Conservation (phyloP, 2,329 filamentous ascomycete species). For the Myriosclerotinia scirpicola region DNA sequence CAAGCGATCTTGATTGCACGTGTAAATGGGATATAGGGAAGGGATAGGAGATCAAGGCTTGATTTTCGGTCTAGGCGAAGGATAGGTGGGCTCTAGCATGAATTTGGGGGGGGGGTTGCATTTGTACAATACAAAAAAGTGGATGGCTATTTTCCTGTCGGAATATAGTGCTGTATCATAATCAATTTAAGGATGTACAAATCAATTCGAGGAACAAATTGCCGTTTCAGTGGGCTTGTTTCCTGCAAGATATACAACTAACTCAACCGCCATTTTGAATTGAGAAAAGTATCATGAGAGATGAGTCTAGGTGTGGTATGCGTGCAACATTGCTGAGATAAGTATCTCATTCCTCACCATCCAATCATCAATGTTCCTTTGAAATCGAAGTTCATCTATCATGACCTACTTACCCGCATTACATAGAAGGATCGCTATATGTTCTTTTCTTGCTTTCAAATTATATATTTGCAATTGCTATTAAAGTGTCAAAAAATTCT, state of each 20-base stretch:
- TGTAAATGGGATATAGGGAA: slow-evolving; percentile 12
- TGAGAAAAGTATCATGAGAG: background rate
- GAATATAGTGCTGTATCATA: slow-evolving; percentile 12
- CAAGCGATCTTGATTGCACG: background rate
- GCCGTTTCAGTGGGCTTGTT: background rate
- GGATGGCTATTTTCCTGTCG: slow-evolving; percentile 3
- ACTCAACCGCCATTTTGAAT: background rate
- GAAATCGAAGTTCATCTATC: background rate
- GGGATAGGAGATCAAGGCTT: background rate
- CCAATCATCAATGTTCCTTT: background rate
- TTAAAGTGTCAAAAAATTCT: background rate
- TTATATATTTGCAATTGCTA: background rate
- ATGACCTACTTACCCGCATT: background rate
- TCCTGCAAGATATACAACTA: background rate
- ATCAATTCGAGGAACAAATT: background rate
- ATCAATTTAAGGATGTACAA: slow-evolving; percentile 19
- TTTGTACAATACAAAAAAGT: slow-evolving; percentile 23
- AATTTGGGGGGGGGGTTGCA: background rate
- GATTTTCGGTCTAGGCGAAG: background rate
- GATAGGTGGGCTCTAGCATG: background rate
- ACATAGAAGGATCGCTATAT: background rate
- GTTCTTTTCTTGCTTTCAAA: background rate
- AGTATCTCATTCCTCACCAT: background rate
- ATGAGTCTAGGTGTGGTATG: background rate
- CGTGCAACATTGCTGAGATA: background rate